Conservation (phyloP, 1,284 basidiomycete species). For the Salmacisia buchloeana region DNA sequence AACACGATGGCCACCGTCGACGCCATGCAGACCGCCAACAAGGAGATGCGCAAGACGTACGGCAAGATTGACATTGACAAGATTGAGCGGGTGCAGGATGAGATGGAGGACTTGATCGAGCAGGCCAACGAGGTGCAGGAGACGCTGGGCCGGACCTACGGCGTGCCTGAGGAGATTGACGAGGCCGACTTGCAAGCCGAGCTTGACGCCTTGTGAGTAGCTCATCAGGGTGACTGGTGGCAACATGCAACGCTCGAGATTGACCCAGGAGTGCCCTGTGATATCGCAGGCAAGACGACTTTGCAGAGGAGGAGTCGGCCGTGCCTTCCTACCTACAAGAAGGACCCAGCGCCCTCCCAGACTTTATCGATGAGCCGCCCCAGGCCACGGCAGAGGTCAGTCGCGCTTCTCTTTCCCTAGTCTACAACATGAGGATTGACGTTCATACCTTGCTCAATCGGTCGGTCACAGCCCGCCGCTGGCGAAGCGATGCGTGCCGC, state of each 20-base stretch:
- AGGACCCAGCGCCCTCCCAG: constrained; percentile 26
- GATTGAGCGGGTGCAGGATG: constrained; percentile 67
- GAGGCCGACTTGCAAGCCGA: constrained; percentile 96
- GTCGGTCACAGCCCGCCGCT: neutral
- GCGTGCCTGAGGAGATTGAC: constrained; percentile 94
- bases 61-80: constrained; percentile 97
- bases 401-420: neutral
- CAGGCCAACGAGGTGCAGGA: constrained; percentile 98
- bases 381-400: neutral
- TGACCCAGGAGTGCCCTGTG: too few species aligned
- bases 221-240: neutral
- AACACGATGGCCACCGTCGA: constrained; percentile 99
- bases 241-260: constrained; percentile 14
- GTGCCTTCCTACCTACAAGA: constrained; percentile 41
- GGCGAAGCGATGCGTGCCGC: constrained; percentile 1
- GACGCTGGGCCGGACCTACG: constrained; percentile 84
- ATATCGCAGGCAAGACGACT: constrained; percentile 63
- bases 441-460: neutral
- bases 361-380: constrained; percentile 44
- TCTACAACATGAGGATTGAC: neutral
- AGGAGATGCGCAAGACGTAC: constrained; percentile 93
- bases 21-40: constrained; percentile 95
- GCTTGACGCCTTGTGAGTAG: constrained; percentile 38
- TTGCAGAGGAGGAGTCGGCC: constrained; percentile 73
- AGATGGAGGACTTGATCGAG: constrained; percentile 96